These are phyloP conservation scores for Leptographium wingfieldii DNA, from an alignment of 2,329 filamentous ascomycete species.

Conservation along the genomic window DNA sequence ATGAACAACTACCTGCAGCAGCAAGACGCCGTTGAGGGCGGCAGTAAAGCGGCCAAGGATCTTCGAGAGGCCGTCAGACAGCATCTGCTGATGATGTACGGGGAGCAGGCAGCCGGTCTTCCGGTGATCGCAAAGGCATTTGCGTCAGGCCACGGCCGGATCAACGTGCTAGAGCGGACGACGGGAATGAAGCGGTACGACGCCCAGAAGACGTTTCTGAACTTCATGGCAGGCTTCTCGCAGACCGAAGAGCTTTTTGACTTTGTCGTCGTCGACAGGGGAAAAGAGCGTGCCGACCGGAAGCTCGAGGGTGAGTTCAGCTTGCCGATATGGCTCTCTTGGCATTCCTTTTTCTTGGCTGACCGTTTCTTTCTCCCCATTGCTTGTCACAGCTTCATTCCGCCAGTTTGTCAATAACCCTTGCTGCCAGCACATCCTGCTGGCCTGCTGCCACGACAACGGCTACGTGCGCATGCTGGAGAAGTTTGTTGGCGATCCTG, in stretches of 20 bases:
- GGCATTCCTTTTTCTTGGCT: background rate
- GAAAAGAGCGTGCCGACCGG: background rate
- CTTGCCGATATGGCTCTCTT: background rate
- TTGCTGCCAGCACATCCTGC: background rate
- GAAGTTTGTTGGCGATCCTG: background rate
- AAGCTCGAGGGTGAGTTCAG: background rate
- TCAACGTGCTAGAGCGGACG: background rate
- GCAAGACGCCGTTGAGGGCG: background rate
- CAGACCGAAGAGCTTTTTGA: background rate
- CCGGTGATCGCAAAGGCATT: background rate
- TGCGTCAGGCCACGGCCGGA: background rate
- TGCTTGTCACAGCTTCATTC: background rate
- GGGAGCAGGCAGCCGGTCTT: background rate
- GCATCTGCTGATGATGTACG: background rate
- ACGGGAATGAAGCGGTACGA: background rate
- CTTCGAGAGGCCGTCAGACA: background rate
- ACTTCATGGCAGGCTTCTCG: background rate
- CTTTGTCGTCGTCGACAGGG: constrained; percentile 1
- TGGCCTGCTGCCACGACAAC: constrained; percentile 3
- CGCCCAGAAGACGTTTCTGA: background rate
- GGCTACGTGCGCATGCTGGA: constrained; percentile 3
- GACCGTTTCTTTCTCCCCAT: background rate
- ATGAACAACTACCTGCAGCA: background rate
- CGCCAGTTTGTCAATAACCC: background rate
- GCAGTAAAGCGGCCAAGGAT: background rate